These are phyloP conservation scores for Carex sylvatica DNA, from an alignment of 202 grass and related monocot species.

Conservation along the genomic window DNA sequence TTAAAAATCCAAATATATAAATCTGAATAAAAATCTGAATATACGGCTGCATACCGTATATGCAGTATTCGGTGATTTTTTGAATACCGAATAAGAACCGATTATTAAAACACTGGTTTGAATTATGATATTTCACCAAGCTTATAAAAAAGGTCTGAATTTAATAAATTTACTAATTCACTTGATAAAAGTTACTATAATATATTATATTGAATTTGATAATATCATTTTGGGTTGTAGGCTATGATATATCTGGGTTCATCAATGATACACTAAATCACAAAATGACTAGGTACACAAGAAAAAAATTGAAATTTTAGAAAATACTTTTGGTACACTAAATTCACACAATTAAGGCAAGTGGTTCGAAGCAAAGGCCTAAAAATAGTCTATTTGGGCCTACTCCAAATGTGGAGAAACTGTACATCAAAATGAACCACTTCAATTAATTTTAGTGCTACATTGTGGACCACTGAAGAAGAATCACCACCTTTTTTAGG, in stretches of 20 bases:
- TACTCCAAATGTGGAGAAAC: neutral
- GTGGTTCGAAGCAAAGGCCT: neutral
- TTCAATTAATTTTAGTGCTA: neutral
- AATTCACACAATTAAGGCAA: neutral
- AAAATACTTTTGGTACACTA: neutral
- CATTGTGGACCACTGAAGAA: neutral
- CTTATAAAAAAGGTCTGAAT: neutral
- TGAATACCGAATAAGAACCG: no score
- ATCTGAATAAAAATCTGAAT: no score
- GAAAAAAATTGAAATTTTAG: neutral
- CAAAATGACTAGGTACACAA: neutral
- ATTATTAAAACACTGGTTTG: no score
- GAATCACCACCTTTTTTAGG: neutral
- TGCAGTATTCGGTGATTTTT: no score
- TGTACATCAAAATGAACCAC: neutral
- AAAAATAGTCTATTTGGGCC: conserved; percentile 1
- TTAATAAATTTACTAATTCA: no score
- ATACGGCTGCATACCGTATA: no score
- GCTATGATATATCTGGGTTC: no score
- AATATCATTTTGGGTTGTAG: neutral
- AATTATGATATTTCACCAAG: neutral
- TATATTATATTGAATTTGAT: neutral
- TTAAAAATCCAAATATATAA: no score
- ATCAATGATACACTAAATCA: neutral
- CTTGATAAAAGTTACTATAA: no score